These are phyloP conservation scores for Durotheca rogersii DNA, from an alignment of 495 filamentous ascomycete species.

Conservation along the genomic window DNA sequence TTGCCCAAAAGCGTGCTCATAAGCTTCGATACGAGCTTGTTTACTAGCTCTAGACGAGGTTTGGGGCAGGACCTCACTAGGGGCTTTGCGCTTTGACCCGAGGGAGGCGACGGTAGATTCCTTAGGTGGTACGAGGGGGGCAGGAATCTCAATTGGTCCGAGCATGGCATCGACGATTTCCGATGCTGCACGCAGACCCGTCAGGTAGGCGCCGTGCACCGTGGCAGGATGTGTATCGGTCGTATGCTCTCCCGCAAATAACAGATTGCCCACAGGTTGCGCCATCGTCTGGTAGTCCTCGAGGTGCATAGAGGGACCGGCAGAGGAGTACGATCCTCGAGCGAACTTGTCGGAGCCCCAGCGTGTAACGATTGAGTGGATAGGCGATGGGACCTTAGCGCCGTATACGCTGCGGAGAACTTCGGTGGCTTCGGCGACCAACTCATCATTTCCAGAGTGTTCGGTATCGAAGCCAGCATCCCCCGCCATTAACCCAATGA, in stretches of 20 bases:
- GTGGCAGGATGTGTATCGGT: conserved; percentile 94
- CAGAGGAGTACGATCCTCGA: conserved; percentile 89
- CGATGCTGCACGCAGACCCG: conserved; percentile 82
- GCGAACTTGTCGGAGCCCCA: conserved; percentile 91
- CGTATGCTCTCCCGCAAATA: conserved; percentile 96
- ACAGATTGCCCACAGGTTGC: conserved; percentile 76
- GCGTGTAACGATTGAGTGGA: conserved; percentile 89
- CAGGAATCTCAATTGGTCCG: conserved; percentile 75
- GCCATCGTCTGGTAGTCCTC: conserved; percentile 96
- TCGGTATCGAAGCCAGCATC: conserved; percentile 91
- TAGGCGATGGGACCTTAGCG: conserved; percentile 61
- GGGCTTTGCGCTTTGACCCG: conserved; percentile 55
- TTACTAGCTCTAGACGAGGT: conserved; percentile 46
- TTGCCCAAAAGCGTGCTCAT: conserved; percentile 71
- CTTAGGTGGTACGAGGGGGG: conserved; percentile 71
- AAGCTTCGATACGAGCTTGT: conserved; percentile 60
- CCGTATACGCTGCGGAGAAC: conserved; percentile 67
- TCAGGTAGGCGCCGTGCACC: conserved; percentile 94
- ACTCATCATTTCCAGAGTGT: conserved; percentile 64
- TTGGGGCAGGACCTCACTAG: conserved; percentile 26
- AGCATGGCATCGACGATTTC: conserved; percentile 77
- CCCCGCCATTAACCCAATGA: conserved; percentile 94
- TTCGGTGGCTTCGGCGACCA: conserved; percentile 75
- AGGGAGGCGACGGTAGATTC: conserved; percentile 40
- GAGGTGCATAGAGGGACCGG: conserved; percentile 72